phyloP scores from a whole-genome alignment of 2,329 filamentous ascomycete species.

The Coniochaeta sp. region DNA sequence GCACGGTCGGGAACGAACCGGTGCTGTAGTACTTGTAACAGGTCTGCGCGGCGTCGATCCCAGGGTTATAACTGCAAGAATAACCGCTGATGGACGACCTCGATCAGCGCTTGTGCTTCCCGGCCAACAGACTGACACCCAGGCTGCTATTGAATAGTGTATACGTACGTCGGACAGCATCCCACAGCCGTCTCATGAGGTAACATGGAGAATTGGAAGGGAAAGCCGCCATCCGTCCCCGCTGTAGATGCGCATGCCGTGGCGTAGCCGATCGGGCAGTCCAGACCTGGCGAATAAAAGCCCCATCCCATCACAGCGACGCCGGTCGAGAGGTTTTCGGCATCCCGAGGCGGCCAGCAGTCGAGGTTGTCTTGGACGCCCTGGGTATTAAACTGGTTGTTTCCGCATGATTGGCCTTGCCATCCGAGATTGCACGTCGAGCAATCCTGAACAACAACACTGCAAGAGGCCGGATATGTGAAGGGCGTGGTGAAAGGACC shows the following conservation, averaged over 20 bases:
- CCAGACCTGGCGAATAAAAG: constrained; percentile 21
- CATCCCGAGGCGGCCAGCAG: constrained; percentile 16
- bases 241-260: constrained; percentile 17
- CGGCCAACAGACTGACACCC: neutral
- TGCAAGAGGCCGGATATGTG: constrained; percentile 7
- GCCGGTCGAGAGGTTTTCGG: constrained; percentile 4
- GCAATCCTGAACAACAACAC: constrained; percentile 9
- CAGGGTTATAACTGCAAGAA: neutral
- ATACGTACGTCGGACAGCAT: constrained; percentile 4
- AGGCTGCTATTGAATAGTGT: neutral
- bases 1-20: neutral
- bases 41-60: neutral
- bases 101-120: neutral
- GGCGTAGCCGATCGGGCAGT: constrained; percentile 18
- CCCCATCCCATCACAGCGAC: constrained; percentile 19
- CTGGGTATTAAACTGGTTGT: neutral
- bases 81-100: neutral
- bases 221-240: constrained; percentile 3
- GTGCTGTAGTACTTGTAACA: neutral
- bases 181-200: constrained; percentile 1
- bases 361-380: neutral
- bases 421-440: constrained; percentile 10
- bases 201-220: constrained; percentile 3
- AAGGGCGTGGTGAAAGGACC: neutral
- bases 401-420: constrained; percentile 13